Conservation (phyloP, 805 yeast species). For the Pichia membranifaciens region DNA sequence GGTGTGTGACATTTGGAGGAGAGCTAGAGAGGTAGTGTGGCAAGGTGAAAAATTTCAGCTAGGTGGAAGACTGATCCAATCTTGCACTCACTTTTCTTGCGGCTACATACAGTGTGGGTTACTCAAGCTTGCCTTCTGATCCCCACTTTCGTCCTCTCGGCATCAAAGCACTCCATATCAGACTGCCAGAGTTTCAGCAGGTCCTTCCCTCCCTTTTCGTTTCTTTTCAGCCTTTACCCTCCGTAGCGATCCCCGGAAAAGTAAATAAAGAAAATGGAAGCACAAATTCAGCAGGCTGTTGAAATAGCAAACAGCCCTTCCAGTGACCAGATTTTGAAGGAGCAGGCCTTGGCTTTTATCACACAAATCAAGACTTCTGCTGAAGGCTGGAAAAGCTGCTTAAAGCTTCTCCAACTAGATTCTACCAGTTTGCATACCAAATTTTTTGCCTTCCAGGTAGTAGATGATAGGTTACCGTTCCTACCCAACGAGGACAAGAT, state of each 20-base stretch:
- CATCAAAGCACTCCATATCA: too few relatives aligned
- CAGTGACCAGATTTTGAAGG: conserved; percentile 54
- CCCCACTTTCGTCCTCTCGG: too few relatives aligned
- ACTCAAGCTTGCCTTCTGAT: not conserved
- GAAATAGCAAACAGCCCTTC: conserved; percentile 65
- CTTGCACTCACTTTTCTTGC: not conserved
- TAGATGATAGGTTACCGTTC: conserved; percentile 48
- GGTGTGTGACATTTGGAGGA: too few relatives aligned
- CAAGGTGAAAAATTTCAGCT: conserved; percentile 3
- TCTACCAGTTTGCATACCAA: conserved; percentile 40
- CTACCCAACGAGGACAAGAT: conserved; percentile 42
- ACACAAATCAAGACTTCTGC: conserved; percentile 47
- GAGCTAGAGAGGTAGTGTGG: not conserved
- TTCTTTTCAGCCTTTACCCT: not conserved
- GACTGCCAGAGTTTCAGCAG: too few relatives aligned
- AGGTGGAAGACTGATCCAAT: not conserved
- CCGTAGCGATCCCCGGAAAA: not conserved
- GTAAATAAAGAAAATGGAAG: conserved; percentile 30
- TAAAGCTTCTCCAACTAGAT: conserved; percentile 35
- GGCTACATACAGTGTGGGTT: too few relatives aligned
- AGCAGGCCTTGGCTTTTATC: conserved; percentile 52
- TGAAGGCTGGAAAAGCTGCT: conserved; percentile 51
- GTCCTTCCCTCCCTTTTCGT: not conserved
- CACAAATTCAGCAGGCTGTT: conserved; percentile 83
- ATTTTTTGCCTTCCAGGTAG: conserved; percentile 65